Evolutionary conservation across 2,329 filamentous ascomycete species (phyloP), one percentile per base, ranked within the genome.

Genomic region (Clarireedia hainanense): DNA sequence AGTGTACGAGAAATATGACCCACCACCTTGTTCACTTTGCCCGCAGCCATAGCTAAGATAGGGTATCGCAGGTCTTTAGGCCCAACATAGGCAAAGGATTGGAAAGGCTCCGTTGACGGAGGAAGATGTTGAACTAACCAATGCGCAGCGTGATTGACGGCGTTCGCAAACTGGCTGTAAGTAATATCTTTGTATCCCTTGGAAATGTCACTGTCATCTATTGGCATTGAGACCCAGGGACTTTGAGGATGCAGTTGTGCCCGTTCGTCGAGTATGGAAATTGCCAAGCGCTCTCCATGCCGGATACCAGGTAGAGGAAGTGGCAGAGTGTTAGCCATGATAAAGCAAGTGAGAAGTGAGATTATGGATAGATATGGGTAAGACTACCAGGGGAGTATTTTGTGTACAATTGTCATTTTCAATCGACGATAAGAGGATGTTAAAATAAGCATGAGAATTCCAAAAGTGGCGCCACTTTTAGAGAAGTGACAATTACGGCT

Each of bases 201-300:
- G 17, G 49, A 51, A 9, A 51, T 51, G 4, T 51, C 39, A 3
- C 23, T 37, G 1, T 51, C 39, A 15, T 51, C 9, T 30, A 45
- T 20, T 14, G 49, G 39, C 15, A 51, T 14, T 4, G 49, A 51
- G 24, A 51, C 49, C 49, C 49, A 51, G 10, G 49, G 39, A 43
- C 49, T 51, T 47, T 47, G 42, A 12, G 36, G 36, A 23, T 55
- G 24, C n/a, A 9, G 10, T 42, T 49, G 45, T 14, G 46, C 37
- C 20, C 45, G 36, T 36, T 49, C 36, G 20, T 55, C 52, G 24
- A 55, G 45, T 34, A 55, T 40, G 5, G 45, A 55, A 46, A 55
- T 9, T 5, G 26, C 26, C 1, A 55, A 2, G 27, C 47, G 52
- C 26, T 50, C 52, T 43, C 47, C 39, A 55, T 55, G 47, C 37